Base-by-base conservation (phyloP, 2,329 filamentous ascomycete species). In the Huntiella decipiens region DNA sequence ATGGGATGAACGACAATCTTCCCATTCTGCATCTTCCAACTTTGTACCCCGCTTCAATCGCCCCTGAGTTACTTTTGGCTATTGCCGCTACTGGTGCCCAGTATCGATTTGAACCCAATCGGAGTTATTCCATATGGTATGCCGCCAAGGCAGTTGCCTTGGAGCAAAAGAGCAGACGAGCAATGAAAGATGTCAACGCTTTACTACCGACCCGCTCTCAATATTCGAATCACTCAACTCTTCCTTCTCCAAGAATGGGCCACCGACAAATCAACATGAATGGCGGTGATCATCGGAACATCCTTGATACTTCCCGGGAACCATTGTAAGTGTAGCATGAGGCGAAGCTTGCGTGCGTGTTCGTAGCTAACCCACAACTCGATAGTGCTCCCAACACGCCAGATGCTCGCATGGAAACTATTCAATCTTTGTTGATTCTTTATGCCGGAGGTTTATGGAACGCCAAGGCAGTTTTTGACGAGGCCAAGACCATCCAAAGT, bases 11-110 rank as follows among this genome's bases (percentile, higher is more conserved):
- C 46, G 67, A 71, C 44, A 66, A 71, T 50, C 55, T 72, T 0
- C 69, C 69, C 0, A 68, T 83, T 50, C 62, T 84, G 22, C 79
- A 85, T 55, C 61, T 82, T 4, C 74, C 79, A 0, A 82, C 78
- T 0, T 64, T 83, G 40, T 66, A 67, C 1, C 69, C 77, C 0
- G 70, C 70, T 5, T 71, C 75, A n/a, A 67, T 74, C n/a, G 73
- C 77, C 0, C 71, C 78, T 0, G 80, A 83, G 56, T 62, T 84
- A 3, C 62, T 82, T 4, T 61, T 85, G 22, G 78, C 78, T 0
- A 70, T 83, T 12, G 64, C 79, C 16, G 76, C 79, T 0, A 71
- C 82, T 2, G 77, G 77, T 10, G 77, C 77, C 0, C 74, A 78
- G 53, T 80, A 79, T 53, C 68, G 73, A 1, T 77, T 77, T 44